Evolutionary conservation across 441 rosid genomes (phyloP).

Genomic region (Geranium incanum): DNA sequence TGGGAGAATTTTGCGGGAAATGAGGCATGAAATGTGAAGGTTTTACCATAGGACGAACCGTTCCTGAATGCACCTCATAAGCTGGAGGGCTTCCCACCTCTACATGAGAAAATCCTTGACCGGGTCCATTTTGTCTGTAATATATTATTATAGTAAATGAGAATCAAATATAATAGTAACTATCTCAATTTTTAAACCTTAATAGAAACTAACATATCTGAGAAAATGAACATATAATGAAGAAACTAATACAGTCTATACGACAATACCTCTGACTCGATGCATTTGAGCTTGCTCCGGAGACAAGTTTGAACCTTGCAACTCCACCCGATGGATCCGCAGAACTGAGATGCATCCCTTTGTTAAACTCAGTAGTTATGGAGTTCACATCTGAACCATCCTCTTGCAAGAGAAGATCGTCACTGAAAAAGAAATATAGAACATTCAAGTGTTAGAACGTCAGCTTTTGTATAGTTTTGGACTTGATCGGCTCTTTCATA

Average conservation of each 20-base stretch:
- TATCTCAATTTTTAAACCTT: neutral
- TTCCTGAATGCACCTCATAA: constrained; percentile 59
- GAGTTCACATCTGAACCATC: constrained; percentile 55
- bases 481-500: neutral
- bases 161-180: neutral
- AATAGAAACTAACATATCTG: neutral
- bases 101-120: constrained; percentile 49
- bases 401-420: constrained; percentile 87
- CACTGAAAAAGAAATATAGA: constrained; percentile 43
- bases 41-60: constrained; percentile 54
- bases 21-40: constrained; percentile 50
- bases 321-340: constrained; percentile 41
- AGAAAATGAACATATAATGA: neutral
- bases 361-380: constrained; percentile 56
- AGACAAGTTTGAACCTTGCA: constrained; percentile 35
- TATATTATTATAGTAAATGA: constrained; percentile 14
- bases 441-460: constrained; percentile 1
- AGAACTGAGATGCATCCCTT: constrained; percentile 63
- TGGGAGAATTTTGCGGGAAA: constrained; percentile 65
- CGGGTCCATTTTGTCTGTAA: constrained; percentile 59
- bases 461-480: neutral
- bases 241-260: constrained; percentile 12
- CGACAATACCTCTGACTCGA: constrained; percentile 52
- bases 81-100: constrained; percentile 70
- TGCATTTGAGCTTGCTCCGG: constrained; percentile 43